Percentiles rank a stretch among this genome's conserved stretches.
Conservation (phyloP, 306 rosid species). For the Herpetospermum pedunculosum region DNA sequence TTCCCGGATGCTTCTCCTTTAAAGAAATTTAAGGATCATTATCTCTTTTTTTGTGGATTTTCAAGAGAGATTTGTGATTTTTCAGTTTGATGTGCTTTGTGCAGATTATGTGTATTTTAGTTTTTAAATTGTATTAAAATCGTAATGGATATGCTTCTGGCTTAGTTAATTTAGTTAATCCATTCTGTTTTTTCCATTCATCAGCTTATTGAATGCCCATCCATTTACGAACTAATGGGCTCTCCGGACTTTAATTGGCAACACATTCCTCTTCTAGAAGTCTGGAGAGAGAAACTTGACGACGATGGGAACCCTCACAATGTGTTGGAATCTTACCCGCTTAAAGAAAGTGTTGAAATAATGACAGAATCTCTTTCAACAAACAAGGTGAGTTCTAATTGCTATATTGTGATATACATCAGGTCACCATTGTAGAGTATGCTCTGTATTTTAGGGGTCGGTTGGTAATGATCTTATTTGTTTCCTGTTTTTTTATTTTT, state of each 20-base stretch:
- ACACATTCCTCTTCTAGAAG: constrained; percentile 52
- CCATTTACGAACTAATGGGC: constrained; percentile 77
- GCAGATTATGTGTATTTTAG: background rate
- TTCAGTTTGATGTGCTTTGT: background rate
- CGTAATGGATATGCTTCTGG: background rate
- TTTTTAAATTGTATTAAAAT: background rate
- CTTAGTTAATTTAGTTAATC: background rate
- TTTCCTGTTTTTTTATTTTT: background rate
- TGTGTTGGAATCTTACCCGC: constrained; percentile 69
- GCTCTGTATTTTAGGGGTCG: background rate
- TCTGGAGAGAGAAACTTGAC: constrained; percentile 60
- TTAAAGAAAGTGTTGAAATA: constrained; percentile 41
- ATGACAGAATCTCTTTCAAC: constrained; percentile 54
- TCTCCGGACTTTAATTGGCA: constrained; percentile 57
- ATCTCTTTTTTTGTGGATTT: background rate
- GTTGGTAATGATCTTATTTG: background rate
- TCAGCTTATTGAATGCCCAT: constrained; percentile 93
- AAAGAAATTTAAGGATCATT: background rate
- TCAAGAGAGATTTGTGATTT: background rate
- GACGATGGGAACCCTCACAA: constrained; percentile 39
- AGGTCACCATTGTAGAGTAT: background rate
- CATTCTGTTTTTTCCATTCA: constrained; percentile 13
- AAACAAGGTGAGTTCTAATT: constrained; percentile 47
- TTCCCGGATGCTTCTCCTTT: background rate
- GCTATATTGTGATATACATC: background rate